These are phyloP conservation scores for Botrytis cinerea DNA, from an alignment of 2,329 filamentous ascomycete species.

Conservation along the genomic window DNA sequence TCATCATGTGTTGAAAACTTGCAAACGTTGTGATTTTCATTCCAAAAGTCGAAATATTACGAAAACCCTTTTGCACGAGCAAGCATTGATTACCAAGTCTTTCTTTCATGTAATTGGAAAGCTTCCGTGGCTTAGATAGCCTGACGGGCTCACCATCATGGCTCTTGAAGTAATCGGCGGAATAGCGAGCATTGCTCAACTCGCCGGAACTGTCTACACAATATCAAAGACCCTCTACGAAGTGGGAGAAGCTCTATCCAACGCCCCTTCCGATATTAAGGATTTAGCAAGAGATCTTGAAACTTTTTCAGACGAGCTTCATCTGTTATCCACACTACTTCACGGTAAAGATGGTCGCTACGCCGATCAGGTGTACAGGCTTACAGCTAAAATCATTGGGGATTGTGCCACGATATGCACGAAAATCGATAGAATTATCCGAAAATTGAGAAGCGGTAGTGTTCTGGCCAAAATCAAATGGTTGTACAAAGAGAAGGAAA, in stretches of 20 bases:
- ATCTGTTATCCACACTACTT: constrained; percentile 27
- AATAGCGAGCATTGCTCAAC: constrained; percentile 28
- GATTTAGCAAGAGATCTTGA: constrained; percentile 31
- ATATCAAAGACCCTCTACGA: constrained; percentile 31
- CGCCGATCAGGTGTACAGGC: constrained; percentile 27
- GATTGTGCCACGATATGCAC: constrained; percentile 31
- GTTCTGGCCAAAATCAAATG: constrained; percentile 29
- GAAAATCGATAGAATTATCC: constrained; percentile 29
- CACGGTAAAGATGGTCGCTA: constrained; percentile 28
- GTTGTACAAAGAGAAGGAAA: constrained; percentile 33
- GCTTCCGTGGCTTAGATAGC: neutral
- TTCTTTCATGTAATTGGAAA: neutral
- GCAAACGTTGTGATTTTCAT: no score
- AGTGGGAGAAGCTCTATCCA: constrained; percentile 29
- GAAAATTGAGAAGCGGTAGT: constrained; percentile 26
- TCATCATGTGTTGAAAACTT: neutral
- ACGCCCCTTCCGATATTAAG: constrained; percentile 31
- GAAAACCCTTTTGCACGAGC: neutral
- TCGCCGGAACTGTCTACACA: constrained; percentile 29
- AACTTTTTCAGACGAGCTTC: constrained; percentile 29
- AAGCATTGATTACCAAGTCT: neutral
- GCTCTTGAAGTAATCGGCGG: constrained; percentile 29
- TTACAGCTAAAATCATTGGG: constrained; percentile 32
- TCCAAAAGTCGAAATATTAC: neutral
- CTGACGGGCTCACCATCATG: neutral